A percentile compares a stretch with the other conserved stretches of the same genome.
phyloP scores from a whole-genome alignment of 2,329 filamentous ascomycete genomes.

The Ophiostoma sp. region DNA sequence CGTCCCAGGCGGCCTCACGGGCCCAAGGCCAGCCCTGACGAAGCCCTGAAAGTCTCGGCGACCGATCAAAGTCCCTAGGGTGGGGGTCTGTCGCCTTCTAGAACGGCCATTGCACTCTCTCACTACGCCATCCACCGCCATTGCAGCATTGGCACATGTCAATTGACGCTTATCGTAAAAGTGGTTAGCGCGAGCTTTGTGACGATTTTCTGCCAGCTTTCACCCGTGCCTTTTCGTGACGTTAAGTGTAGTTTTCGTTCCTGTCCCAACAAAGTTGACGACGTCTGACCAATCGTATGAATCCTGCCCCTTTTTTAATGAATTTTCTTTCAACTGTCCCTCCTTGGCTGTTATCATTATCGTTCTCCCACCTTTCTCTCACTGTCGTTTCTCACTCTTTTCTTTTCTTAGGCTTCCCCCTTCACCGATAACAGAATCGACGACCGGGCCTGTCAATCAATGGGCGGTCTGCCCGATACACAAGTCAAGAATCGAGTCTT shows the following conservation, averaged over 20 bases:
- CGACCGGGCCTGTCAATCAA: neutral
- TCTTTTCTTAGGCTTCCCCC: neutral
- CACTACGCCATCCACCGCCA: neutral
- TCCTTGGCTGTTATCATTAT: neutral
- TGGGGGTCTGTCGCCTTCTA: neutral
- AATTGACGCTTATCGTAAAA: neutral
- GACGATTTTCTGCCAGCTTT: neutral
- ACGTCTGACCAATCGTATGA: conserved; percentile 5
- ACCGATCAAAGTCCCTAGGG: neutral
- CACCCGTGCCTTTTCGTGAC: neutral
- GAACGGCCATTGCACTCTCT: neutral
- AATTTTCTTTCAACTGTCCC: neutral
- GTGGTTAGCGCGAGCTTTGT: neutral
- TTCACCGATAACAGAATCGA: conserved; percentile 17
- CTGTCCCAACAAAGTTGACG: conserved; percentile 1
- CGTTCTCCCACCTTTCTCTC: neutral
- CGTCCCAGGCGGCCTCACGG: neutral
- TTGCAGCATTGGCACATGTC: conserved; percentile 4
- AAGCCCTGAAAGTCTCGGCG: neutral
- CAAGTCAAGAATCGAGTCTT: neutral
- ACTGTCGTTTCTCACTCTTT: neutral
- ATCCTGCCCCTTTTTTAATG: conserved; percentile 17
- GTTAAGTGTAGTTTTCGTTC: neutral
- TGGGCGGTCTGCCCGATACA: neutral
- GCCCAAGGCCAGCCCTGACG: neutral